Evolutionary conservation across 805 yeast species (phyloP).

Genomic region (Priceomyces medius): DNA sequence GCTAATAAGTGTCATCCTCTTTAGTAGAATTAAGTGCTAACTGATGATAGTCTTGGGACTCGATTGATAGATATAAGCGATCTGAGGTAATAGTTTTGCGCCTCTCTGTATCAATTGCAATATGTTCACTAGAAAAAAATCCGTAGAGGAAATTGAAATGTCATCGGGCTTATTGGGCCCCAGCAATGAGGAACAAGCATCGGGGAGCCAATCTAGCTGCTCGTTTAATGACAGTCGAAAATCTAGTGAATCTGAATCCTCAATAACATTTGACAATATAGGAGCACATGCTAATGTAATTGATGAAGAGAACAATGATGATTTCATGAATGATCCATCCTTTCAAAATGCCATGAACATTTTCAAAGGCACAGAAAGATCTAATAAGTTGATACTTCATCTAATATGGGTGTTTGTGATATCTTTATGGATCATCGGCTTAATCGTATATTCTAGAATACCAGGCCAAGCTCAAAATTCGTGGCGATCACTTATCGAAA

Average conservation of each 20-base stretch:
- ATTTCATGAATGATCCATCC: slow-evolving; percentile 20
- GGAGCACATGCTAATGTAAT: slow-evolving; percentile 14
- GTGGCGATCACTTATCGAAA: slow-evolving; percentile 18
- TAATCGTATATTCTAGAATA: slow-evolving; percentile 27
- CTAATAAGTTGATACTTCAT: slow-evolving; percentile 3
- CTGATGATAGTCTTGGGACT: background rate
- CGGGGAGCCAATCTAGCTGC: background rate
- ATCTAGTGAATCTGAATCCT: slow-evolving; percentile 20
- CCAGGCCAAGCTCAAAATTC: slow-evolving; percentile 19
- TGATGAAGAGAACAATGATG: slow-evolving; percentile 12
- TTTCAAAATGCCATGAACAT: slow-evolving; percentile 21
- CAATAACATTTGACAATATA: slow-evolving; percentile 30
- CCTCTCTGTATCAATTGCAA: background rate
- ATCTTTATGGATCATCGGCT: slow-evolving; percentile 26
- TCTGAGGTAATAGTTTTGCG: background rate
- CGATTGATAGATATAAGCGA: background rate
- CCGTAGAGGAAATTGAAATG: slow-evolving; percentile 1
- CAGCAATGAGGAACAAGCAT: background rate
- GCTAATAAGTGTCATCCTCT: background rate
- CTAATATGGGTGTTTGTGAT: slow-evolving; percentile 6
- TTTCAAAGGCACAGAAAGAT: slow-evolving; percentile 14
- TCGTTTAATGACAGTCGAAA: background rate
- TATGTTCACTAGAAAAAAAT: background rate
- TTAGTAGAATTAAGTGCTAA: background rate
- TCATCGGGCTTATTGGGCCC: background rate